These are phyloP conservation scores for Saccharomyces hybrid DNA, from an alignment of 1,139 yeast genomes.

Conservation along the genomic window DNA sequence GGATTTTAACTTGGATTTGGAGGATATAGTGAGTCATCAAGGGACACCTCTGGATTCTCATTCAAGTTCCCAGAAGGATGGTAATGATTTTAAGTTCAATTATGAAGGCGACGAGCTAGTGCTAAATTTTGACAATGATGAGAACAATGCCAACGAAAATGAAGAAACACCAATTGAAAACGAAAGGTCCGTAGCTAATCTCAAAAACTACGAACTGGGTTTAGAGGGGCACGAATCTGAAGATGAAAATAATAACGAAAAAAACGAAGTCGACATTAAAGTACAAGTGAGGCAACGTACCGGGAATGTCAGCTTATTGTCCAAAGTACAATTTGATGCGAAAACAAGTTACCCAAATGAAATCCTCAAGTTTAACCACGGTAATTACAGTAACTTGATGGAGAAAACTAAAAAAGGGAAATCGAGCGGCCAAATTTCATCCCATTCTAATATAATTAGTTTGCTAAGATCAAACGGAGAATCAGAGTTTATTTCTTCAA, in stretches of 20 bases:
- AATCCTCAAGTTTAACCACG: conserved; percentile 18
- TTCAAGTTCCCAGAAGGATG: conserved; percentile 8
- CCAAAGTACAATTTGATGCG: conserved; percentile 13
- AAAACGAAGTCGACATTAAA: neutral
- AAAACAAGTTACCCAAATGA: conserved; percentile 25
- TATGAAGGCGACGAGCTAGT: conserved; percentile 5
- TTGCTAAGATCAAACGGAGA: neutral
- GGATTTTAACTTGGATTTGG: conserved; percentile 25
- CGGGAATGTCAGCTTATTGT: neutral
- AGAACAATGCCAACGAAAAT: neutral
- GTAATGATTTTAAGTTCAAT: conserved; percentile 6
- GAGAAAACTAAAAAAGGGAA: conserved; percentile 8
- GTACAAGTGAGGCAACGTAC: neutral
- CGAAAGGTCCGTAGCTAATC: neutral
- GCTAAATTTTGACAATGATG: conserved; percentile 3
- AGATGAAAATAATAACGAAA: neutral
- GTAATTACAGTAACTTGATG: conserved; percentile 20
- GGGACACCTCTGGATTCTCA: conserved; percentile 11
- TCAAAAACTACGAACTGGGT: neutral
- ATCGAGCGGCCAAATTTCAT: neutral
- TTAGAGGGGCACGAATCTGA: neutral
- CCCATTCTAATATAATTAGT: neutral
- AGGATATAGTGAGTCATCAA: conserved; percentile 25
- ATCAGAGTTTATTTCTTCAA: neutral
- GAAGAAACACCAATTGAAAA: neutral